phyloP scores from a whole-genome alignment of 2,329 filamentous ascomycete genomes.

The Fusarium coicis region DNA sequence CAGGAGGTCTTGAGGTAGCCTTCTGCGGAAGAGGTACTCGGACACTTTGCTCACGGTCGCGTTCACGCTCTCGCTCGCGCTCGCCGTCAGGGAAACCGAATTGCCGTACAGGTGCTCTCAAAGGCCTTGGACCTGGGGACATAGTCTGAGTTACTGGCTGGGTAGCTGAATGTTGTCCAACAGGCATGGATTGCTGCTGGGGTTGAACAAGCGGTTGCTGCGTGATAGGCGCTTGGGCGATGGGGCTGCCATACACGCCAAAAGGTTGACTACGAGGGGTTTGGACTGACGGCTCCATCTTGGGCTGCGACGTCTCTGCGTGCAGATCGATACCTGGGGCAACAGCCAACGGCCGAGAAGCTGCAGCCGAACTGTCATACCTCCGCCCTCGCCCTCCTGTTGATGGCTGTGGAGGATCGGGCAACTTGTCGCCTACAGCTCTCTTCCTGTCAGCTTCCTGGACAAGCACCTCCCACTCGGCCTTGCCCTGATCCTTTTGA shows the following conservation, averaged over 20 bases:
- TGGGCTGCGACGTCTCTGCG: slow-evolving; percentile 58
- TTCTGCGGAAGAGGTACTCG: slow-evolving; percentile 56
- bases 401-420: slow-evolving; percentile 68
- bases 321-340: slow-evolving; percentile 57
- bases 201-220: slow-evolving; percentile 46
- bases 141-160: slow-evolving; percentile 57
- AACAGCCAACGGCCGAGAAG: slow-evolving; percentile 58
- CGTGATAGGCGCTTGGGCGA: slow-evolving; percentile 56
- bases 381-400: slow-evolving; percentile 61
- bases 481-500: slow-evolving; percentile 68
- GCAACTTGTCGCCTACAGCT: slow-evolving; percentile 66
- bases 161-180: slow-evolving; percentile 50
- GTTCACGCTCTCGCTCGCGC: slow-evolving; percentile 52
- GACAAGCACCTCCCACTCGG: slow-evolving; percentile 69
- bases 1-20: slow-evolving; percentile 44
- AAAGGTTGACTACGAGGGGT: slow-evolving; percentile 52
- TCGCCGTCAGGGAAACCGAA: slow-evolving; percentile 58
- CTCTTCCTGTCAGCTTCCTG: slow-evolving; percentile 69
- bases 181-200: slow-evolving; percentile 45
- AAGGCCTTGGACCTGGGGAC: slow-evolving; percentile 57
- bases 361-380: slow-evolving; percentile 54
- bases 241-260: slow-evolving; percentile 58
- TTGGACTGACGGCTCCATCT: slow-evolving; percentile 55
- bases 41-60: slow-evolving; percentile 47
- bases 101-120: slow-evolving; percentile 55